Base-by-base conservation (phyloP, 371 early-diverging fungal species). In the Enteropsectra breve region DNA sequence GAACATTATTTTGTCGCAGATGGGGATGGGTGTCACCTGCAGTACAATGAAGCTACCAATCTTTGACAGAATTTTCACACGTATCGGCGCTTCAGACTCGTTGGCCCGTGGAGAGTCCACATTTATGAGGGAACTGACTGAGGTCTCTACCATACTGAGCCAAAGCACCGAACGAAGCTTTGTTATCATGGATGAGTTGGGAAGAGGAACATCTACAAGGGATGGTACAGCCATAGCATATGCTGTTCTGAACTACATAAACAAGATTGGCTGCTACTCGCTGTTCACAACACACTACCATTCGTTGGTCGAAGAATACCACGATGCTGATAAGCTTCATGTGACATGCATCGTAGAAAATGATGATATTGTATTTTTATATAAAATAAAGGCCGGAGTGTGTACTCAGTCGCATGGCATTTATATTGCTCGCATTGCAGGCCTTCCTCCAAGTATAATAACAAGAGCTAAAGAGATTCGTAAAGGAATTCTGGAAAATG, bases 121-220 rank as follows among this genome's bases (percentile, higher is more conserved):
- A 0, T 97, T 99, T 79, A 92, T 94, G 92, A 90, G 92, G 0
- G 97, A 99, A 75, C 80, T 97, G 66, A 81, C 85, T 29, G 99
- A 99, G 78, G 94, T 95, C 0, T 83, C 90, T 48, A 87, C 86
- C 65, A 94, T 99, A 63, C 74, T 99, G 48, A 82, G 84, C 13
- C 87, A 92, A 73, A 90, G 94, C 0, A 95, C 97, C 0, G 84
- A 84, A 0, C 83, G 84, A 1, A 92, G 92, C 1, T 86, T 97
- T 79, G 94, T 97, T 21, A 92, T 97, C 57, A 81, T 99, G 63
- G 99, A 99, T 81, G 97, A 99, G 80, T 83, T 97, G 24, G 99
- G 97, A 48, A 85, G 99, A 62, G 99, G 97, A 11, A 99, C 99
- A 0, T 86, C 87, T 48, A 95, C 97, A 0, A 89, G 86, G 81